Evolutionary conservation across 2,329 filamentous ascomycete species (phyloP), one percentile per base, ranked within the genome.

Genomic region (Penicillium sp.): DNA sequence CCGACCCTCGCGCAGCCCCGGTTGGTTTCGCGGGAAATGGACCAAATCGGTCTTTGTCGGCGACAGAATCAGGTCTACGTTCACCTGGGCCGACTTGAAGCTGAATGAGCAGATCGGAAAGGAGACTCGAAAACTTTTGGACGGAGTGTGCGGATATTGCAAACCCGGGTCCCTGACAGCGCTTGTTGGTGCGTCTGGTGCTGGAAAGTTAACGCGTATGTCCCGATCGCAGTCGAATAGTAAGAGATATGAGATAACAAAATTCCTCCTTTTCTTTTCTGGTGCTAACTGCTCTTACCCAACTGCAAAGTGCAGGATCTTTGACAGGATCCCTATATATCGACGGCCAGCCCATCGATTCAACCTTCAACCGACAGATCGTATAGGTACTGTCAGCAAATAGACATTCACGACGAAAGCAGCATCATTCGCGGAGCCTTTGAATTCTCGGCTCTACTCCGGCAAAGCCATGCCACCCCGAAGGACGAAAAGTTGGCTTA

Each of bases 121-220:
- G 41, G 80, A 80, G 45, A 73, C 84, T 55, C 81, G 83, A 20
- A 81, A 83, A 66, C 77, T 90, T 0, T 76, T 90, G 49, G 85
- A 89, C 69, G 81, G 86, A 2, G 85, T 92, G 52, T 86, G 81
- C 59, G 90, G 90, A 0, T 92, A 90, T 65, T 89, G 86, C 6
- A 90, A 90, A 69, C 90, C 90, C 0, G 90, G 90, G 5, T 79
- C 88, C 34, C 84, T 94, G 80, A 85, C 90, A n/a, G 90, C 90
- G 0, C 79, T 94, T 0, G 89, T 93, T 76, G 90, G 91, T 35
- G 88, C 88, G 1, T 90, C 86, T 6, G 89, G 89, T 22, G 90
- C 90, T 7, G 90, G 90, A 8, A 93, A 93, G 75, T 74, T 71
- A 14, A 74, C 72, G 17, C 62, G 72, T 74, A 65, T 65, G 71